Base-by-base conservation (phyloP, 257 asterid species). In the Agastache rugosa region DNA sequence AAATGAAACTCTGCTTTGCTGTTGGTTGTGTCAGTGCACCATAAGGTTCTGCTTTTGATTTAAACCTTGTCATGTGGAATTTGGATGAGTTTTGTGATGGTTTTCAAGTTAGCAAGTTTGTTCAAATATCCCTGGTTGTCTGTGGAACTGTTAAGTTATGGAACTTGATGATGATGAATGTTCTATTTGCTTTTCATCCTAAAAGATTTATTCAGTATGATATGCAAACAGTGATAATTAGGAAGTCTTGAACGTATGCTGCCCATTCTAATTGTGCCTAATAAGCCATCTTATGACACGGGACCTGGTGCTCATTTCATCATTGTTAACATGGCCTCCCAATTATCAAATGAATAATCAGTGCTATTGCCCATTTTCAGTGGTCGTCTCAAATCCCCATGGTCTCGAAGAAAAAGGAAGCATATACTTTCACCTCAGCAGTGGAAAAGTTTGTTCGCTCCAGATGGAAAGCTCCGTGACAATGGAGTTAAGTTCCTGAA, bases 381-480 rank as follows among this genome's bases (percentile, higher is more conserved):
- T 77, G 89, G 83, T 73, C 96, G 87, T 75, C 90, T 82, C 55
- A 93, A 90, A 83, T 93, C 98, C 1, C 98, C 98, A 75, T 91
- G 98, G 97, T 88, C 96, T 67, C 88, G 94, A 64, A 87, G 97
- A 81, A 93, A 91, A 83, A 86, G 97, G 81, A 93, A 93, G 76
- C 87, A 69, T 73, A 81, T 82, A 55, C 91, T 93, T 63, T 83
- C 94, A 58, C 91, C 96, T 76, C 89, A 82, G 71, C 96, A 87
- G 59, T 91, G 98, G 98, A 80, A 72, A 80, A 81, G 79, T 75
- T 80, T 90, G 83, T 93, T 93, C 82, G 81, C 94, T 71, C 84
- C 87, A 20, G 98, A 91, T 67, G 98, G 98, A 75, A 91, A 84
- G 71, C 87, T 91, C 55, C 92, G 91, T 19, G 93, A 87, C 80